These are phyloP conservation scores for Phaeosphaeriaceae sp. DNA, from an alignment of 2,329 filamentous ascomycete species.

Conservation along the genomic window DNA sequence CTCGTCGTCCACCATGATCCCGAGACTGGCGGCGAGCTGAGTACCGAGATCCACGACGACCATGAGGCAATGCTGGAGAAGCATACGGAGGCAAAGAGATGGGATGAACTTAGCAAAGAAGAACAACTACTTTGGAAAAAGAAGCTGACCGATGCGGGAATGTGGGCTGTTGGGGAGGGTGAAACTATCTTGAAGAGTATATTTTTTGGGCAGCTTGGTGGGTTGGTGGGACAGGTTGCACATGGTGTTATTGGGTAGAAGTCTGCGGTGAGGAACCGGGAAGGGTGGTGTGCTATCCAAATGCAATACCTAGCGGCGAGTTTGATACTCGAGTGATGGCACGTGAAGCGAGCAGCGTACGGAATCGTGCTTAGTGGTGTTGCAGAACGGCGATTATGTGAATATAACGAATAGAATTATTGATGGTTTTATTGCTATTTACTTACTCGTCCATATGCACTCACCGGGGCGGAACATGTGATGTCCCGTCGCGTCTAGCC, in stretches of 20 bases:
- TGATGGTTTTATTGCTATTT: too few relatives aligned
- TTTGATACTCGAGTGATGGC: too few relatives aligned
- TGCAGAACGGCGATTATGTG: too few relatives aligned
- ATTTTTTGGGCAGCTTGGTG: constrained; percentile 75
- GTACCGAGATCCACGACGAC: constrained; percentile 49
- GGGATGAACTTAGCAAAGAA: constrained; percentile 71
- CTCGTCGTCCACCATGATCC: constrained; percentile 51
- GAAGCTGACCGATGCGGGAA: constrained; percentile 70
- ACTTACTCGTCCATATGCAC: too few relatives aligned
- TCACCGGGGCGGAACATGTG: not conserved
- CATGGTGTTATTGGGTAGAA: constrained; percentile 34
- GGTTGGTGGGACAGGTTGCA: constrained; percentile 54
- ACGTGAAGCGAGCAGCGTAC: too few relatives aligned
- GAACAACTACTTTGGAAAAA: constrained; percentile 74
- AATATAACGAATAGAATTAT: too few relatives aligned
- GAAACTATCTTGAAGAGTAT: constrained; percentile 78
- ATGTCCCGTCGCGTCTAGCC: not conserved
- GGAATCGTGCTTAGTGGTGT: too few relatives aligned
- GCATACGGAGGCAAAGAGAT: constrained; percentile 62
- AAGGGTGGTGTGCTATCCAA: too few relatives aligned
- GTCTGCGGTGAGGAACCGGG: not conserved
- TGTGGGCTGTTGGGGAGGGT: constrained; percentile 81
- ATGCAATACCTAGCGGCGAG: too few relatives aligned
- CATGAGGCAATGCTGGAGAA: constrained; percentile 43
- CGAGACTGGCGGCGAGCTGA: constrained; percentile 46